These are phyloP conservation scores for Ephemerocybe angulata DNA, from an alignment of 768 basidiomycete species.

Conservation along the genomic window DNA sequence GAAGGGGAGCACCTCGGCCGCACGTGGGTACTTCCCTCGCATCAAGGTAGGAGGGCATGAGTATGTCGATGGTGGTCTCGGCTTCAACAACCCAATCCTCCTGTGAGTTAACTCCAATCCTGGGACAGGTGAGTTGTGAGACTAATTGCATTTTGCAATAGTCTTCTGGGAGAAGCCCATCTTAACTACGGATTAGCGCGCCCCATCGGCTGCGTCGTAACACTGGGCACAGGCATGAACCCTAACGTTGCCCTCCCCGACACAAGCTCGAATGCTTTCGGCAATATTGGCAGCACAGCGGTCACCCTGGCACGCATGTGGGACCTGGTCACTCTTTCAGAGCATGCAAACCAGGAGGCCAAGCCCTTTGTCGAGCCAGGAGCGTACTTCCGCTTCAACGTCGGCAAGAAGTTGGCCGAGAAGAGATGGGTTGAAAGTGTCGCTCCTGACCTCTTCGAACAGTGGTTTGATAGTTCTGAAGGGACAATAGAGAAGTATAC, in stretches of 20 bases:
- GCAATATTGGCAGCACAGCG: slow-evolving; percentile 8
- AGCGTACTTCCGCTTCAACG: slow-evolving; percentile 23
- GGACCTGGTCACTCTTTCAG: slow-evolving; percentile 16
- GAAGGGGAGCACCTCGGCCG: slow-evolving; percentile 27
- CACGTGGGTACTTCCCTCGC: slow-evolving; percentile 28
- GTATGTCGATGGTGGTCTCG: slow-evolving; percentile 30
- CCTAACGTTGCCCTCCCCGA: slow-evolving; percentile 18
- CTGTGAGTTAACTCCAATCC: slow-evolving; percentile 13
- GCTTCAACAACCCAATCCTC: slow-evolving; percentile 30
- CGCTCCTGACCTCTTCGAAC: slow-evolving; percentile 13
- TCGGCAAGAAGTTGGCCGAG: slow-evolving; percentile 19
- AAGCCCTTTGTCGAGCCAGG: slow-evolving; percentile 12
- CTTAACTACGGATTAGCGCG: slow-evolving; percentile 21
- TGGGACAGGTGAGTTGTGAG: background rate
- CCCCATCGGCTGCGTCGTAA: slow-evolving; percentile 19
- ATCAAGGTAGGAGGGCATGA: slow-evolving; percentile 24
- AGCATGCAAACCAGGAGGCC: slow-evolving; percentile 17
- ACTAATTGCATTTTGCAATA: slow-evolving; percentile 2
- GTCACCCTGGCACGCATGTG: slow-evolving; percentile 14
- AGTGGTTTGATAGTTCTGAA: slow-evolving; percentile 12
- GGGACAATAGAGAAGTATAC: slow-evolving; percentile 14
- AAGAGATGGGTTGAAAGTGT: slow-evolving; percentile 20
- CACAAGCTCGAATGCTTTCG: slow-evolving; percentile 9
- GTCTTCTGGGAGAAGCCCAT: slow-evolving; percentile 25
- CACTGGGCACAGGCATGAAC: slow-evolving; percentile 24